Base-by-base conservation (phyloP, 208 protist species). In the Acanthamoeba lenticulata region DNA sequence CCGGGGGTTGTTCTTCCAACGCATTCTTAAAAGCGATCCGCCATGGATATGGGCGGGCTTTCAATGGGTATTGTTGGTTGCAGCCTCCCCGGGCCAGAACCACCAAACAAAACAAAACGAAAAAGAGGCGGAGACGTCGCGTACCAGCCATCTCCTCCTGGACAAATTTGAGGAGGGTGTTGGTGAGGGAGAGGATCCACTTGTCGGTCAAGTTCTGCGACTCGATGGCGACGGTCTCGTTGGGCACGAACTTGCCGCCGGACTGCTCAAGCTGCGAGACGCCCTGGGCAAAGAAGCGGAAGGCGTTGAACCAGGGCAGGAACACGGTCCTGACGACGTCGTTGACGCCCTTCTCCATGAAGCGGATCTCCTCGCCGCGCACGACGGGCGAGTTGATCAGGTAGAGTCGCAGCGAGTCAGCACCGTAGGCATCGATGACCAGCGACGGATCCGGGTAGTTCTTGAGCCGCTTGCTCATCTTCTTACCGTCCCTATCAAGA, bases 351-450 rank as follows among this genome's bases (percentile, higher is more conserved):
- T 95, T 95, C 47, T 97, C 96, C 69, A 95, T 77, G 95, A 97
- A 99, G 36, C 97, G 97, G 21, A 99, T 96, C 27, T 97, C 95
- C 94, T 99, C 99, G 27, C 98, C 99, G 85, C 99, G 97, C 13
- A 99, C 99, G 5, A 99, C 99, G 45, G 99, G 99, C 21, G 99
- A 99, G 95, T 99, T 99, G 96, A 99, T 99, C 65, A 99, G 98
- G 95, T 99, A 99, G 94, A 99, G 98, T 67, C 99, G 97, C 36
- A 99, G 96, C 32, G 99, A 98, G 96, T 99, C 99, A 0, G 99
- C 99, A 89, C 99, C 99, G 96, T 99, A 98, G 6, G 96, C 81
- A 88, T 99, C 93, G 69, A 99, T 97, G 6, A 99, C 97, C 29
- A 97, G n/a, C 36, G 94, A 96, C 79, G 99, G 99, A 92, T 99